phyloP scores from a whole-genome alignment of 176 grass and related monocot genomes.

The Hordeum marinum region DNA sequence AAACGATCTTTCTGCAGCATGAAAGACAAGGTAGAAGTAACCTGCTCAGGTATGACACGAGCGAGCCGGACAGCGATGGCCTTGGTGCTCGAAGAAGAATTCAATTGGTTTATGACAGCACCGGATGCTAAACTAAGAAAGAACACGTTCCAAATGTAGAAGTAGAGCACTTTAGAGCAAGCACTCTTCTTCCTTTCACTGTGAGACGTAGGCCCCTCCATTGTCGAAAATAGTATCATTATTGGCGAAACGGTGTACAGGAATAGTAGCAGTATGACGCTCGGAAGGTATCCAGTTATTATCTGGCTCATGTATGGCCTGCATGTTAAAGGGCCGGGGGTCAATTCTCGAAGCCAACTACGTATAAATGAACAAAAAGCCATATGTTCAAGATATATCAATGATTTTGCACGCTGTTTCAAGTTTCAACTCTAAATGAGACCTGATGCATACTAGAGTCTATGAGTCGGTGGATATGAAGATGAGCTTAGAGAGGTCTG shows the following conservation, averaged over 20 bases:
- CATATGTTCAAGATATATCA: background rate
- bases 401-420: background rate
- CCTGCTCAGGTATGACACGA: slow-evolving; percentile 80
- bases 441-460: background rate
- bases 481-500: background rate
- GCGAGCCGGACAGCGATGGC: slow-evolving; percentile 68
- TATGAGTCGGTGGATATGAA: background rate
- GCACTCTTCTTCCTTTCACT: slow-evolving; percentile 97
- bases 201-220: slow-evolving; percentile 86
- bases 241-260: slow-evolving; percentile 66
- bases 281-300: slow-evolving; percentile 95
- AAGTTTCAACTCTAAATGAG: background rate
- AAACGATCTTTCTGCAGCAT: background rate
- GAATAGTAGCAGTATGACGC: slow-evolving; percentile 80
- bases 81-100: slow-evolving; percentile 59
- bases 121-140: slow-evolving; percentile 88
- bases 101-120: slow-evolving; percentile 78
- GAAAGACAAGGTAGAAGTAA: slow-evolving; percentile 25
- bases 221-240: slow-evolving; percentile 88
- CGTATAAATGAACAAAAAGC: background rate
- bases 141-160: slow-evolving; percentile 90
- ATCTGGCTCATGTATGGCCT: slow-evolving; percentile 73
- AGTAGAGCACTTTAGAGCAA: slow-evolving; percentile 84
- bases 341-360: background rate
- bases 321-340: slow-evolving; percentile 11